Base-by-base conservation (phyloP, 2,329 filamentous ascomycete genomes). In the Xylariaceae sp. region DNA sequence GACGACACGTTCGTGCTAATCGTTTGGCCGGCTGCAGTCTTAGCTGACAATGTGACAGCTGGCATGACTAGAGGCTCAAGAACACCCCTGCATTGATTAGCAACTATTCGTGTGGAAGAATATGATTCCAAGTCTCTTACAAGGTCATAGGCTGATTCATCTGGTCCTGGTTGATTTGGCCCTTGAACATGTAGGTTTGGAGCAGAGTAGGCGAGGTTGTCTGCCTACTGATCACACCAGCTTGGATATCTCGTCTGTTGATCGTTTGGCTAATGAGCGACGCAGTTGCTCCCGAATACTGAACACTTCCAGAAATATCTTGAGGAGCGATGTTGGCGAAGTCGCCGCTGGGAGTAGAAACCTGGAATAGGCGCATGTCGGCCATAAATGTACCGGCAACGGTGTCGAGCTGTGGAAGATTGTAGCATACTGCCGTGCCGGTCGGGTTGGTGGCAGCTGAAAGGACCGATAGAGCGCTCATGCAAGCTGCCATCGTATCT, bases 391-490 rank as follows among this genome's bases (percentile, higher is more conserved):
- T 68, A 22, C 87, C 87, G 1, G 77, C 81, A 4, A 64, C 63
- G 52, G 77, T 79, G 65, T 91, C 76, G 43, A 89, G 73, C 30
- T 78, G 79, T 0, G 83, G 81, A 18, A 94, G 64, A 60, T 93
- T 94, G 68, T 91, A 93, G 74, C 88, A 94, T 36, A 87, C 78
- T 44, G 83, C 84, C 36, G 88, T 78, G 38, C 88, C 88, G 9
- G 85, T 84, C 4, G 85, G 85, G 51, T 90, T 91, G 18, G 77
- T 75, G 32, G 81, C 77, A 45, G 73, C 67, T 12, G 69, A 67
- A 37, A 89, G 69, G 19, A 64, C 60, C 2, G 63, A 60, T 15
- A 93, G 69, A 8, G 76, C 72, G 17, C 65, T 54, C 34, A 65
- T 66, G 62, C 87, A 93, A 17, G 82, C 82, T 9, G 65, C 55